Base-by-base conservation (phyloP, 192 early-diverging fungal species). In the Backusella parvicylindrica region DNA sequence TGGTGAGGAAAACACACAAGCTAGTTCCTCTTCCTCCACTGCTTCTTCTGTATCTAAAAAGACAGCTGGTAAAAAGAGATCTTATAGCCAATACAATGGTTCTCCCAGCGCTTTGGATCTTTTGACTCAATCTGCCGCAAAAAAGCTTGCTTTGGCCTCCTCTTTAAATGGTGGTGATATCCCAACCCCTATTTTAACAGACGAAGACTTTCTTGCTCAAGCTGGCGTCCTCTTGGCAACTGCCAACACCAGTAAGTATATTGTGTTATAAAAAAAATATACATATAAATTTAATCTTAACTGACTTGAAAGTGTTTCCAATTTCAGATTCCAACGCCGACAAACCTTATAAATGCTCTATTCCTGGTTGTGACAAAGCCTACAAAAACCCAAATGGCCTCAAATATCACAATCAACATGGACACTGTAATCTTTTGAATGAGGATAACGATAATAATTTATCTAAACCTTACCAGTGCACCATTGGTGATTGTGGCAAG, bases 381-480 rank as follows among this genome's bases (percentile, higher is more conserved):
- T 99, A 99, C 87, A 99, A 99, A 85, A 99, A 99, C 83, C 96
- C 97, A 31, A 98, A 98, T 67, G 97, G 97, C 8, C 88, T 98
- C 66, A 99, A 99, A 82, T 98, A 99, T 86, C 98, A 98, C 80
- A 94, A 97, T 76, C 87, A 93, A 71, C 98, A 99, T 77, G 96
- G 96, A 18, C 98, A 99, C 80, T 93, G 93, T 80, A 86, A 82
- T 26, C 41, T 74, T 26, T 66, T 82, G n/a, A 78, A 82, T 32
- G 82, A 82, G 9, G 74, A 76, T 53, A 89, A 90, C 35, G 93
- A 92, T 18, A 84, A 85, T 36, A 87, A 85, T n/a, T 74, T 78
- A 47, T 79, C 83, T 26, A 94, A 93, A 79, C 92, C 92, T 4
- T 93, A 91, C 78, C 84, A 85, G 40, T 98, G 97, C 79, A 87